Base-by-base conservation (phyloP, 768 basidiomycete genomes). In the Hygrocybe coccinea region DNA sequence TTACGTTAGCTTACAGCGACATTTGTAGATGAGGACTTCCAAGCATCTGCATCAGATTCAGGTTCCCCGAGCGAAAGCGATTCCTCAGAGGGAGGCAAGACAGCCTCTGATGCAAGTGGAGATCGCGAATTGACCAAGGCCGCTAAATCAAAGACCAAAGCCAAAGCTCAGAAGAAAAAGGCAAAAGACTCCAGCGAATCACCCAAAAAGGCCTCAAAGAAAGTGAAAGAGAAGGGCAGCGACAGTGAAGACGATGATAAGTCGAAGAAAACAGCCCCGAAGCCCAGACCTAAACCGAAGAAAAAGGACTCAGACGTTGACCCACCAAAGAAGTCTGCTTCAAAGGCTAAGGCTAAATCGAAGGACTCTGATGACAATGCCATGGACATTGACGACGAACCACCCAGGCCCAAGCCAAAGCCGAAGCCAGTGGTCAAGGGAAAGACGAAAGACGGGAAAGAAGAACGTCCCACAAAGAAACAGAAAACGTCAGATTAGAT, bases 41-140 rank as follows among this genome's bases (percentile, higher is more conserved):
- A 85, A 58, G 93, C 86, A 7, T 91, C 88, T 6, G 86, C 75
- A 1, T 89, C 89, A 0, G 94, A 97, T 64, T 78, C 76, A 44
- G 94, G 95, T n/a, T 97, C 95, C 3, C 91, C 95, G 0, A 86
- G 83, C 37, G 87, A 82, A 14, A 79, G 74, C 35, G 90, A 89
- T 50, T 82, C 82, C 1, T 75, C 65, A 5, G 88, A 85, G 29
- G 87, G 83, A 3, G 89, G 85, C 1, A 79, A 84, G 54, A 91
- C 89, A 5, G 91, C 88, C 10, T 91, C 91, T 0, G 90, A 91
- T 64, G 89, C 88, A 41, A 87, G 85, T 57, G 91, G 90, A 29
- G 89, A 92, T 65, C 80, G 80, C 52, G 84, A 83, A 50, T 64
- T 90, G 61, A 72, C 78, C 43, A 75, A 74, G 53, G 70, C 62